Base-by-base conservation (phyloP, 176 grass and related monocot genomes). In the Oryza glaberrima region DNA sequence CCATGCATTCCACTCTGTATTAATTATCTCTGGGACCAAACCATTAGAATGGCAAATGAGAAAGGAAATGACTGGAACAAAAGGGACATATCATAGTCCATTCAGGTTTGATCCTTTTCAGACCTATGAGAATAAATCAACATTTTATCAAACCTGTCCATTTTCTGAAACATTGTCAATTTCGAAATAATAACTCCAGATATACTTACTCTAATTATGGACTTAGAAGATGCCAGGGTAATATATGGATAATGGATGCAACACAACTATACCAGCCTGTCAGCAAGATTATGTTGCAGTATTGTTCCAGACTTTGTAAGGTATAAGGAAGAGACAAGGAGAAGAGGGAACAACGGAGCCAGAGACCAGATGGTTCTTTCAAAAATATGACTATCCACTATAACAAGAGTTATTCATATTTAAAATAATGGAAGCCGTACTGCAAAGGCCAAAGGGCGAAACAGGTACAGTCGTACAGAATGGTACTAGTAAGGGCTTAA, bases 381-480 rank as follows among this genome's bases (percentile, higher is more conserved):
- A 40, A 64, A 71, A 23, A 34, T 4, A 64, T 41, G 6, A 78
- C 16, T 26, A 14, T 38, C 36, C 45, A 61, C 40, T 5, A 6
- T 26, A 63, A 36, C 48, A 36, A 69, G 26, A 49, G 14, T 49
- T 51, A 85, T 85, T 46, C 20, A 35, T 82, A 63, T 60, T 69
- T 14, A 89, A 79, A 85, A 76, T 22, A 19, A 75, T 71, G 34
- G 70, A 19, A 90, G 77, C 52, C 85, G 90, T 83, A 95, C 91
- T 80, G 95, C 91, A 78, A 98, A 89, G 32, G 80, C 91, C 93
- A 78, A 98, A 89, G 32, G 80, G 93, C 93, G 92, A 98, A 98
- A 75, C 93, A 98, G 69, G 89, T 98, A 89, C 65, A 28, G 28
- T 28, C 28, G 1, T 28, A 28, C 4, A 90, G 48, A 32, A 88